Base-by-base conservation (phyloP, 139 green algal species). In the Medakamo hakoo region DNA sequence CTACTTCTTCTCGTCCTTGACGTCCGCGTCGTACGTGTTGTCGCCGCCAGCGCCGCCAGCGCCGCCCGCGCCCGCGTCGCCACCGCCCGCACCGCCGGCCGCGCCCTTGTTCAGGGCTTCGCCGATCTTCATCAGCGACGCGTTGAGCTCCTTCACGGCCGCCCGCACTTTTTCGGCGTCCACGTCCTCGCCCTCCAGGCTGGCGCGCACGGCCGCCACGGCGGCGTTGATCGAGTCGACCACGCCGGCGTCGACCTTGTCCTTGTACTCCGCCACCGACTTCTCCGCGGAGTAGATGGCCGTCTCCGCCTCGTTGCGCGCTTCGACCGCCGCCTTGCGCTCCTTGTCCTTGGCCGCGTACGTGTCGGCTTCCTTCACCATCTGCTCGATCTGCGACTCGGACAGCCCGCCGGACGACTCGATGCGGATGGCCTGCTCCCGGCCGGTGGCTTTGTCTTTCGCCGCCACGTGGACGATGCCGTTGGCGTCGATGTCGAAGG, bases 401-500 rank as follows among this genome's bases (percentile, higher is more conserved):
- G 63, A 84, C 32, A 98, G 78, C 21, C 91, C 93, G 52, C 88
- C 88, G 48, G 68, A 78, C 21, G 66, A 81, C 77, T 92, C 81
- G 74, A 98, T 98, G 30, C 79, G 86, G 75, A 98, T 93, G 58
- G 71, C 77, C 81, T 99, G 91, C 82, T 98, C 86, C 86, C 97
- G 96, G 76, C 67, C 70, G 30, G 89, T 95, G 26, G 87, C 71
- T 77, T 96, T 96, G 75, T 97, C 90, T 68, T 88, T 90, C 57
- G 90, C 90, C 27, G 52, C 72, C 32, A 99, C 93, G 69, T 97
- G 79, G 58, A 95, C 84, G 60, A 96, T 96, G 75, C 89, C 89
- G 74, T 96, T 95, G 68, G 93, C 90, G 68, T 97, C 90, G 64
- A 97, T 94, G 79, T 97, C 90, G 63, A 97, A 96, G 29, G 86